phyloP scores from a whole-genome alignment of 768 basidiomycete genomes.

The Tricholoma sp. region DNA sequence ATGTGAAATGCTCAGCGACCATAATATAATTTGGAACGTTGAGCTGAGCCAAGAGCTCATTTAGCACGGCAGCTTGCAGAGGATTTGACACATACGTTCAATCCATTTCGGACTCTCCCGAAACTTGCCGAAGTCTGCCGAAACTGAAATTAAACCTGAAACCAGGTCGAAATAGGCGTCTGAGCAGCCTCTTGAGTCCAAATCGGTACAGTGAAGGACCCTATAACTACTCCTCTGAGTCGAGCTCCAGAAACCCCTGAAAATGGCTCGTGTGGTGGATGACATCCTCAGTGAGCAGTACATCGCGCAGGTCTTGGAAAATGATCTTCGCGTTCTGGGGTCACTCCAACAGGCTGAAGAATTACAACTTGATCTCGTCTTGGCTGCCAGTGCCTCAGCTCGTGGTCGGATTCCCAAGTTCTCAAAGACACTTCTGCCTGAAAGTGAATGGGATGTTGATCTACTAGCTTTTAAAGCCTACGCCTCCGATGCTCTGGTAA shows the following conservation, averaged over 20 bases:
- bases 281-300: constrained; percentile 26
- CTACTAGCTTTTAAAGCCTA: constrained; percentile 23
- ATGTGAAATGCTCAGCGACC: too few species aligned
- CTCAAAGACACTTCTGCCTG: not conserved
- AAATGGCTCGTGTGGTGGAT: constrained; percentile 5
- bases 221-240: too few species aligned
- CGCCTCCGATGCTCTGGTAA: constrained; percentile 21
- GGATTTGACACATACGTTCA: too few species aligned
- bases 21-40: too few species aligned
- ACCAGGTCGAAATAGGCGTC: too few species aligned
- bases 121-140: too few species aligned
- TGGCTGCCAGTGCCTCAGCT: constrained; percentile 23
- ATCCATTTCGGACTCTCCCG: too few species aligned
- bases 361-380: constrained; percentile 25
- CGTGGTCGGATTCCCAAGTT: constrained; percentile 21
- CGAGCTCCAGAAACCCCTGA: too few species aligned
- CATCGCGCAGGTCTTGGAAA: constrained; percentile 28
- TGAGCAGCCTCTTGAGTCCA: too few species aligned
- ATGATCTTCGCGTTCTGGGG: constrained; percentile 21
- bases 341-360: constrained; percentile 26
- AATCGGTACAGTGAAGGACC: too few species aligned
- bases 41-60: not conserved
- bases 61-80: too few species aligned
- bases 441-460: constrained; percentile 18
- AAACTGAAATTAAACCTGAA: too few species aligned